These are phyloP conservation scores for Bipolaris oryzae DNA, from an alignment of 2,329 filamentous ascomycete genomes.

Conservation along the genomic window DNA sequence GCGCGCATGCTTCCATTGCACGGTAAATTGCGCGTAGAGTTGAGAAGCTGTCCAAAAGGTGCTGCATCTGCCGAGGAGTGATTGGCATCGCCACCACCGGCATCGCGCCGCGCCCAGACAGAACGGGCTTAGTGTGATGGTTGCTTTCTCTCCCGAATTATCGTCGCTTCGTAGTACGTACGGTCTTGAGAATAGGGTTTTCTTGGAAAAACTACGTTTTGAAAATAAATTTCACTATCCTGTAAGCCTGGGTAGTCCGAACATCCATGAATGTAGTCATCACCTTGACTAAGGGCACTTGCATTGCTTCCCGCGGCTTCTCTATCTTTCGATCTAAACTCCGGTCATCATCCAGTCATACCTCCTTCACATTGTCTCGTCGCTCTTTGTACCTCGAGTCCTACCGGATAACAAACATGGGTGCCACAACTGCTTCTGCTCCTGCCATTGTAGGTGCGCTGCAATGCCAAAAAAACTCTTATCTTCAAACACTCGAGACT, in stretches of 20 bases:
- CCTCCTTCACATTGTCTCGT: background rate
- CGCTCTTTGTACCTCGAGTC: background rate
- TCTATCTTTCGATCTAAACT: conserved; percentile 11
- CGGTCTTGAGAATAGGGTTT: background rate
- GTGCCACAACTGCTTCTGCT: conserved; percentile 14
- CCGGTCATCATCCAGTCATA: conserved; percentile 14
- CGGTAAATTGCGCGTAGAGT: background rate
- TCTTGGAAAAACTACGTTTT: background rate
- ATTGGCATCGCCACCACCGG: no score
- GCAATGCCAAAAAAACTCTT: conserved; percentile 42
- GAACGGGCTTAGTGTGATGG: background rate
- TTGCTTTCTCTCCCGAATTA: background rate
- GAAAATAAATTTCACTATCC: background rate
- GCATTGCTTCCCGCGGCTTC: conserved; percentile 19
- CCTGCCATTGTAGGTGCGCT: conserved; percentile 41
- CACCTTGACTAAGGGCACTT: conserved; percentile 20
- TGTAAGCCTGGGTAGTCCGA: background rate
- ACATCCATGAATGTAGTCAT: conserved; percentile 13
- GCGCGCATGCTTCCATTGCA: background rate
- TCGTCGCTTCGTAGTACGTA: background rate
- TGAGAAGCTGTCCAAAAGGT: background rate
- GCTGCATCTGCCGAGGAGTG: no score
- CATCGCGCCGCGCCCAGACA: background rate
- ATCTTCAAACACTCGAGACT: conserved; percentile 38
- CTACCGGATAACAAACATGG: conserved; percentile 20